Percentiles rank a stretch among this genome's conserved stretches.
Evolutionary conservation across 169 alveolate species (phyloP).

Genomic region (Eimeria sp.): DNA sequence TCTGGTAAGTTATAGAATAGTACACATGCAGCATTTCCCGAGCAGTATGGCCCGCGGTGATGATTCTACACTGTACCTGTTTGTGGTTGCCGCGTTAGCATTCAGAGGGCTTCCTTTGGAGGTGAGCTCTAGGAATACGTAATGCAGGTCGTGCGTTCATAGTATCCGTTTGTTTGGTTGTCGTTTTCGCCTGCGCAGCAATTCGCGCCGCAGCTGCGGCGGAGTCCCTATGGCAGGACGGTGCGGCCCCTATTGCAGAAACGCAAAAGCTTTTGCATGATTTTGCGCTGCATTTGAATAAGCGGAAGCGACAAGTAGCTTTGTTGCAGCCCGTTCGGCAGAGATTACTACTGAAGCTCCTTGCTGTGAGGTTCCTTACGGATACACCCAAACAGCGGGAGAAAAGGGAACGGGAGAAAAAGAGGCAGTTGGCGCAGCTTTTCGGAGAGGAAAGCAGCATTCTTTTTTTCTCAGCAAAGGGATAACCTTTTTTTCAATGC

Average conservation of each 20-base stretch:
- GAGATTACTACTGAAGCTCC: conserved; percentile 24
- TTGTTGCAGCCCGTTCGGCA: conserved; percentile 11
- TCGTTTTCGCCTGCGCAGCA: neutral
- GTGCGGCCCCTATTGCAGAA: conserved; percentile 18
- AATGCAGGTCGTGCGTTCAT: too few relatives aligned
- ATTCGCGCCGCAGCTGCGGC: conserved; percentile 50
- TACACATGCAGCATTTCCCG: too few relatives aligned
- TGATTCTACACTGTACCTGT: too few relatives aligned
- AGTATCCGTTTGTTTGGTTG: neutral
- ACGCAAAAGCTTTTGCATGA: conserved; percentile 57
- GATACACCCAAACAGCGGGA: conserved; percentile 38
- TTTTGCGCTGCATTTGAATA: conserved; percentile 23
- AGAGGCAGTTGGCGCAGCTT: conserved; percentile 22
- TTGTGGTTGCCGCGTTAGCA: too few relatives aligned
- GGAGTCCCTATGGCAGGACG: conserved; percentile 48
- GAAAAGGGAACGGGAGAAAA: conserved; percentile 7
- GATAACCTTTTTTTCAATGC: neutral
- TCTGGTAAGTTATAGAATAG: conserved; percentile 8
- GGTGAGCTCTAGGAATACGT: too few relatives aligned
- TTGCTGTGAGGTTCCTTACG: conserved; percentile 44
- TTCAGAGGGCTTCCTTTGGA: too few relatives aligned
- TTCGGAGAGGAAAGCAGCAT: conserved; percentile 71
- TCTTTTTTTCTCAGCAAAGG: neutral
- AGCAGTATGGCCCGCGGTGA: too few relatives aligned
- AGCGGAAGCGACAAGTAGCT: conserved; percentile 39